A percentile compares a stretch with the other conserved stretches of the same genome.
These are phyloP conservation scores for Aspergillus coremiiformis DNA, from an alignment of 495 filamentous ascomycete genomes.

Conservation along the genomic window DNA sequence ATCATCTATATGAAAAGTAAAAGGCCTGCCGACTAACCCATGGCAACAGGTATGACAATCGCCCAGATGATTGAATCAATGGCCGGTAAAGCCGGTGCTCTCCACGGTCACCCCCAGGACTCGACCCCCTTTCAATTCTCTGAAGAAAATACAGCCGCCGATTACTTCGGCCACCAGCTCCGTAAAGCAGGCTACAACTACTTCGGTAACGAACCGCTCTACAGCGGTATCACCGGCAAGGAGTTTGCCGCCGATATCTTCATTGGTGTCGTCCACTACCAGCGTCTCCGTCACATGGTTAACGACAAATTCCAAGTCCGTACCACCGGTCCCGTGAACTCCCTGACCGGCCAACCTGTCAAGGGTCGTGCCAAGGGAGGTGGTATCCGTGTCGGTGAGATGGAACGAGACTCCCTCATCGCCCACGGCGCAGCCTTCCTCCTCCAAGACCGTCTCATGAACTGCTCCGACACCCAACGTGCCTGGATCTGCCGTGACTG, in stretches of 20 bases:
- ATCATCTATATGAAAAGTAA: too few relatives aligned
- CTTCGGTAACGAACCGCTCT: slow-evolving; percentile 97
- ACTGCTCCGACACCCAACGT: slow-evolving; percentile 85
- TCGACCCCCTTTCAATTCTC: slow-evolving; percentile 91
- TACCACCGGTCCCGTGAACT: slow-evolving; percentile 84
- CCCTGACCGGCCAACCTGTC: slow-evolving; percentile 89
- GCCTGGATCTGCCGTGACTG: slow-evolving; percentile 84
- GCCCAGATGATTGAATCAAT: slow-evolving; percentile 98
- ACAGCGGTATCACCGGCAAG: slow-evolving; percentile 89
- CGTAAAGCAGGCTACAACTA: slow-evolving; percentile 94
- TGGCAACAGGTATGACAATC: slow-evolving; percentile 74
- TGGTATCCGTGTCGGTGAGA: slow-evolving; percentile 97
- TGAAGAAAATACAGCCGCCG: slow-evolving; percentile 82
- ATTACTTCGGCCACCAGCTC: slow-evolving; percentile 94
- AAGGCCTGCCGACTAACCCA: slow-evolving; percentile 7
- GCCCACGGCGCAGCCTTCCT: slow-evolving; percentile 94
- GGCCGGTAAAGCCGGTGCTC: slow-evolving; percentile 86
- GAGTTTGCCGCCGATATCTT: slow-evolving; percentile 95
- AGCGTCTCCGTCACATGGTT: slow-evolving; percentile 96
- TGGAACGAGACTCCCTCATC: slow-evolving; percentile 92
- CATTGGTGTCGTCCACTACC: slow-evolving; percentile 95
- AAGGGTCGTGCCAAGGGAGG: slow-evolving; percentile 93
- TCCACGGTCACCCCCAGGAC: slow-evolving; percentile 92
- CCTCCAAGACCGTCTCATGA: slow-evolving; percentile 89
- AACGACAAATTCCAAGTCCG: slow-evolving; percentile 99